Evolutionary conservation across 164 flowering plant species (phyloP), one percentile per base, ranked within the genome.

Genomic region (Annona cherimola): DNA sequence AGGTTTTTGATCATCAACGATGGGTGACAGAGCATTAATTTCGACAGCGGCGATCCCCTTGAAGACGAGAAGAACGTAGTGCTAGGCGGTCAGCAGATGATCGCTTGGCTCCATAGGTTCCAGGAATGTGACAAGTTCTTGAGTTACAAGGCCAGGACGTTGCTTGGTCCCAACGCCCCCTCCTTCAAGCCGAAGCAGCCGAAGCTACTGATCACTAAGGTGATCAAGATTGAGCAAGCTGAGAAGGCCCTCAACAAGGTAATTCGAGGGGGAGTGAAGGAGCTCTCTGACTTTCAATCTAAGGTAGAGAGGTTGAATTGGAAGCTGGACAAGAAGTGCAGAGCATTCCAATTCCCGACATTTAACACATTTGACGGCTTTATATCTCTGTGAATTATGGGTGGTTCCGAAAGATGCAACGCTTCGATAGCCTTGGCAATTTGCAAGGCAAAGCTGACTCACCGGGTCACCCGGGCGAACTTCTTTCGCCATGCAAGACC

Each of bases 281-380:
- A 90, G 60, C 62, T 89, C 68, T 79, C 89, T 0, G 60, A 46
- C 7, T 74, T 81, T 3, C 85, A 83, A 11, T 65, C 45, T 0
- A 79, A 79, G 74, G 75, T 90, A 2, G 26, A 79, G 66, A 73
- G 54, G n/a, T 61, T 87, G 77, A 81, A 78, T 40, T 63, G 68
- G 26, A 88, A 93, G 69, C 39, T 90, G 67, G 73, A 77, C 6
- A 83, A 76, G 43, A 75, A 88, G 76, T 78, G 80, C 64, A 81
- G 41, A 8, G 99, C 99, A 81, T 90, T 89, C 80, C 76, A 83
- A 69, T 84, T 79, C 64, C 85, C 70, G 74, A 91, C 99, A 54
- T 91, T 86, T 73, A 94, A 76, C 26, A 93, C 88, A 78, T 93
- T 93, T 0, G 96, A 92, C 3, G 96, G 88, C 75, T 93, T 93